Evolutionary conservation across 2,329 filamentous ascomycete genomes (phyloP).

Genomic region (Grosmannia penicillata): DNA sequence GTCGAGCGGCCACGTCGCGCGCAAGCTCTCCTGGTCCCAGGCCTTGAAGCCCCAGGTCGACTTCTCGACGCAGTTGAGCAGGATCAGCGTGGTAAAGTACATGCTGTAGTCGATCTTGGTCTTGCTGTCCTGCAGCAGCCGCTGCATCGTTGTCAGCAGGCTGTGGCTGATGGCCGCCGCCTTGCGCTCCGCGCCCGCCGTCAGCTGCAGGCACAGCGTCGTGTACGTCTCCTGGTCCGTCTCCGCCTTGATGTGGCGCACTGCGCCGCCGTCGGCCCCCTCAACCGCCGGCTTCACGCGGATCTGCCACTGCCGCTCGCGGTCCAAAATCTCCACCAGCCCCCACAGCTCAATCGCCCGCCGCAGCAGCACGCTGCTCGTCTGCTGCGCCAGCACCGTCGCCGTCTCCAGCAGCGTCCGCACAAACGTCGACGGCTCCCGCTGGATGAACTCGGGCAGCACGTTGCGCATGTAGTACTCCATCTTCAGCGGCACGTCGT

Average conservation of each 20-base stretch:
- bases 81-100: conserved; percentile 46
- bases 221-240: conserved; percentile 42
- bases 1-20: conserved; percentile 46
- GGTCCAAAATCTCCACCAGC: conserved; percentile 49
- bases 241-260: conserved; percentile 35
- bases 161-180: conserved; percentile 43
- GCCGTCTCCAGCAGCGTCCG: conserved; percentile 40
- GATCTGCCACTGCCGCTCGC: conserved; percentile 47
- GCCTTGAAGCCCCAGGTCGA: conserved; percentile 55
- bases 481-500: conserved; percentile 43
- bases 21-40: conserved; percentile 48
- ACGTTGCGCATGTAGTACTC: conserved; percentile 46
- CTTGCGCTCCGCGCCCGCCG: conserved; percentile 49
- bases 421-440: conserved; percentile 46
- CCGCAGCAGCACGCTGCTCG: conserved; percentile 37
- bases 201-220: conserved; percentile 48
- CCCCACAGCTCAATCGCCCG: conserved; percentile 50
- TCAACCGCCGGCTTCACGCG: conserved; percentile 25
- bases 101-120: conserved; percentile 43
- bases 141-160: conserved; percentile 45
- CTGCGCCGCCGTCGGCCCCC: conserved; percentile 12
- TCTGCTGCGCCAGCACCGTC: conserved; percentile 27
- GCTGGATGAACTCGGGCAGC: conserved; percentile 40
- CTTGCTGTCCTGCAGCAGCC: conserved; percentile 45
- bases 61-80: conserved; percentile 53